Percentiles rank a stretch among this genome's conserved stretches.
Conservation (phyloP, 352 stramenopile genomes). For the Pythium rhizo-oryzae region DNA sequence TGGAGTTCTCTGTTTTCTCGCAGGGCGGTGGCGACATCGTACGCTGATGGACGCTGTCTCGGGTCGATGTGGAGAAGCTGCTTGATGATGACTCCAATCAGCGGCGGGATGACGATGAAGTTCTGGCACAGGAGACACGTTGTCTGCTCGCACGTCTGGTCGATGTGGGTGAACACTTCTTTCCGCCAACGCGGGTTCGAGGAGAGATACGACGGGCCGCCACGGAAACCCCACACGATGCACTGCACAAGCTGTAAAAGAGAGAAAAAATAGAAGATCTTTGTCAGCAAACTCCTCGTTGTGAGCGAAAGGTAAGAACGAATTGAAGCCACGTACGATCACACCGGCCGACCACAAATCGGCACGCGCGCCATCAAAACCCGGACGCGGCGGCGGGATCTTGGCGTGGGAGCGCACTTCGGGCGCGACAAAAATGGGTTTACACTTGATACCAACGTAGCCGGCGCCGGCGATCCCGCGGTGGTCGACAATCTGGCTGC, state of each 20-base stretch:
- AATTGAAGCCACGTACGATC: conserved; percentile 50
- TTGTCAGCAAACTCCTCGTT: not conserved
- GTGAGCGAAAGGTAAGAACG: not conserved
- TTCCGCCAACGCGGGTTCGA: conserved; percentile 61
- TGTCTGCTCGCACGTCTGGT: conserved; percentile 54
- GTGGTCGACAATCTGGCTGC: conserved; percentile 78
- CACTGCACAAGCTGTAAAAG: conserved; percentile 70
- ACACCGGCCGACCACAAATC: conserved; percentile 85
- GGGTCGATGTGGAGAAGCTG: conserved; percentile 76
- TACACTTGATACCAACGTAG: conserved; percentile 82
- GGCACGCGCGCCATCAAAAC: conserved; percentile 71
- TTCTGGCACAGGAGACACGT: conserved; percentile 76
- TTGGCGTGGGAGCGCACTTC: conserved; percentile 71
- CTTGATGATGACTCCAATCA: conserved; percentile 80
- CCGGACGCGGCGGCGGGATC: conserved; percentile 53
- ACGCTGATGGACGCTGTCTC: conserved; percentile 62
- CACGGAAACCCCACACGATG: conserved; percentile 78
- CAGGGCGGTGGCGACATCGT: conserved; percentile 71
- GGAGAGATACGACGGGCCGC: conserved; percentile 63
- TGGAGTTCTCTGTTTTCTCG: conserved; percentile 63
- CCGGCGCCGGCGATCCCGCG: conserved; percentile 55
- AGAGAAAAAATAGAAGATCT: conserved; percentile 8
- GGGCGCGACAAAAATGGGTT: conserved; percentile 74
- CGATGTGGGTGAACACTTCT: conserved; percentile 80
- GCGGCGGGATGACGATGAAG: conserved; percentile 77